Conservation (phyloP, 306 rosid species). For the Cicer arietinum region DNA sequence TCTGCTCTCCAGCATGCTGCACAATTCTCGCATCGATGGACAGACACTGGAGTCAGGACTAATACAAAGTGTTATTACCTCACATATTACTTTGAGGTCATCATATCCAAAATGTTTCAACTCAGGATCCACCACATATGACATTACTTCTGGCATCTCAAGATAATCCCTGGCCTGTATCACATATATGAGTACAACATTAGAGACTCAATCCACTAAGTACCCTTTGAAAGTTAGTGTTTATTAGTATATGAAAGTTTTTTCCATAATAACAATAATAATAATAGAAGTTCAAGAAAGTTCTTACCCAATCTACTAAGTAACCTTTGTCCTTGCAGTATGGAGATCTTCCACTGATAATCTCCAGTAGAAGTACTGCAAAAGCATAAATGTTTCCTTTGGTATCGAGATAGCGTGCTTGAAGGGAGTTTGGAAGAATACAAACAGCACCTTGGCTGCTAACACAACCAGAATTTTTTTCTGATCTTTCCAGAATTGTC, state of each 20-base stretch:
- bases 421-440: constrained; percentile 75
- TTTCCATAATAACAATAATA: background rate
- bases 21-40: constrained; percentile 71
- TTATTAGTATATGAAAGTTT: too few species aligned
- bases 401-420: constrained; percentile 78
- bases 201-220: constrained; percentile 11
- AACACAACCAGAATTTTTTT: constrained; percentile 72
- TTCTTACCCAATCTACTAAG: constrained; percentile 93
- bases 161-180: constrained; percentile 90
- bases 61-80: constrained; percentile 76
- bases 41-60: constrained; percentile 60
- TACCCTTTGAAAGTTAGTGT: background rate
- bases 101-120: constrained; percentile 82
- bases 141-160: constrained; percentile 83
- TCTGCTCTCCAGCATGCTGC: constrained; percentile 70
- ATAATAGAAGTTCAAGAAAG: background rate
- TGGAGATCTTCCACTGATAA: constrained; percentile 88
- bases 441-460: constrained; percentile 70
- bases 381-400: constrained; percentile 84
- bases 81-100: constrained; percentile 82
- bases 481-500: constrained; percentile 84
- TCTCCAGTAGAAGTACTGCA: constrained; percentile 82
- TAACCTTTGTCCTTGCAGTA: constrained; percentile 84
- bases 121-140: constrained; percentile 85
- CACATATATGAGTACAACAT: constrained; percentile 17